Conservation (phyloP, 1,284 basidiomycete species). For the Coniferiporia weirii region DNA sequence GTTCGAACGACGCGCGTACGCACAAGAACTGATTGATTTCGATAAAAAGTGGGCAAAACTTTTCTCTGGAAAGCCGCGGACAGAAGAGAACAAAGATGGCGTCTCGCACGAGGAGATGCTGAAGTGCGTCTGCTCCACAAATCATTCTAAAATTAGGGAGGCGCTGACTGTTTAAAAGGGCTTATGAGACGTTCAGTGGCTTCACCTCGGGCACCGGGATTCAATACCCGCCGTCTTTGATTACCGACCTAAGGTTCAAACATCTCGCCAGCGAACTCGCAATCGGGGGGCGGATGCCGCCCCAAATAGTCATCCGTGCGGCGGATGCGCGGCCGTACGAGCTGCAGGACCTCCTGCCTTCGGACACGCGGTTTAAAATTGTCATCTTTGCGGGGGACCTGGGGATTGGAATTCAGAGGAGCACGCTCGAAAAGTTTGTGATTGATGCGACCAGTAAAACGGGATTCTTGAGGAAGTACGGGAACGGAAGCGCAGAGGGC, state of each 20-base stretch:
- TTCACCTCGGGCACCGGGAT: conserved; percentile 64
- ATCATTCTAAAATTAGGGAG: background rate
- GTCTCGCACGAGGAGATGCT: conserved; percentile 65
- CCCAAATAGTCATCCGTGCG: conserved; percentile 55
- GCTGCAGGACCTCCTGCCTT: conserved; percentile 63
- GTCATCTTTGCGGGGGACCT: conserved; percentile 62
- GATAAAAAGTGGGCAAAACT: conserved; percentile 71
- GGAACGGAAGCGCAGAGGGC: conserved; percentile 24
- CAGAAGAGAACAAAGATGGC: conserved; percentile 50
- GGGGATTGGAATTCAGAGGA: conserved; percentile 31
- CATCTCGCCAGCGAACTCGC: conserved; percentile 40
- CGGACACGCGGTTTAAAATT: conserved; percentile 70
- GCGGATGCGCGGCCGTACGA: conserved; percentile 59
- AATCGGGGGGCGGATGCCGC: conserved; percentile 56
- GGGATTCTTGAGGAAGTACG: conserved; percentile 35
- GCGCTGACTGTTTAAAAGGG: conserved; percentile 30
- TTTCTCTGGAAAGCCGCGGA: conserved; percentile 72
- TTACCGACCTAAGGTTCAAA: conserved; percentile 45
- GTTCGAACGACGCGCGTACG: conserved; percentile 66
- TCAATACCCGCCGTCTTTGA: conserved; percentile 49
- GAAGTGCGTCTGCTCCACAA: conserved; percentile 32
- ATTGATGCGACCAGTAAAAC: conserved; percentile 35
- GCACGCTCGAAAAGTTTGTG: conserved; percentile 40
- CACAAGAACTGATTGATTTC: conserved; percentile 76
- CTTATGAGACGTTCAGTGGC: conserved; percentile 52